phyloP scores from a whole-genome alignment of 2,329 filamentous ascomycete genomes.

The Teratosphaeria destructans region DNA sequence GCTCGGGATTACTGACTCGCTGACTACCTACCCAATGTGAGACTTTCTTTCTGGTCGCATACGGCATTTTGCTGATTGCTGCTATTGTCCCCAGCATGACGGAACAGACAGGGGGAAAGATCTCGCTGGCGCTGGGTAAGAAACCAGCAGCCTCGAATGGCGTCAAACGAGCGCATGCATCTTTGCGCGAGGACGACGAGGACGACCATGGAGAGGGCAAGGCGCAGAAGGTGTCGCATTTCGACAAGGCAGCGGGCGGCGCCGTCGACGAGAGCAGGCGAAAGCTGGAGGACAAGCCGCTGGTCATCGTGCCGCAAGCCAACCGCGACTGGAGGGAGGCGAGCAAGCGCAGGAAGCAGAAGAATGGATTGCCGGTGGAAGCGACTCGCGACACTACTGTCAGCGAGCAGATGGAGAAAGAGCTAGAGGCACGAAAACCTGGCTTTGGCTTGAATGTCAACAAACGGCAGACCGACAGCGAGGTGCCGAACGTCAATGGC shows the following conservation, averaged over 20 bases:
- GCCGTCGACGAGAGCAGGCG: slow-evolving; percentile 34
- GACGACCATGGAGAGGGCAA: slow-evolving; percentile 45
- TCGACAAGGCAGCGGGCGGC: slow-evolving; percentile 42
- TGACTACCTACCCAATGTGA: too few species aligned
- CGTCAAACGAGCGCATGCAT: slow-evolving; percentile 32
- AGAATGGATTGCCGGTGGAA: slow-evolving; percentile 44
- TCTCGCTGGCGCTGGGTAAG: slow-evolving; percentile 21
- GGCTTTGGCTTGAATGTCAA: slow-evolving; percentile 45
- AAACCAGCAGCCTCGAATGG: slow-evolving; percentile 23
- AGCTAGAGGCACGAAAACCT: slow-evolving; percentile 33
- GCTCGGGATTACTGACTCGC: background rate
- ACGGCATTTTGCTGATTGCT: background rate
- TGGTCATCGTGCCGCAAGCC: slow-evolving; percentile 48
- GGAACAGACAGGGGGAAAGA: slow-evolving; percentile 10
- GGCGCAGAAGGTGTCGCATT: slow-evolving; percentile 43
- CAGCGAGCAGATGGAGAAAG: slow-evolving; percentile 16
- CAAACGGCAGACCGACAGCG: slow-evolving; percentile 20
- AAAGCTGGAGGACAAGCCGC: slow-evolving; percentile 29
- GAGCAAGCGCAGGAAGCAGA: slow-evolving; percentile 34
- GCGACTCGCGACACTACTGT: slow-evolving; percentile 19
- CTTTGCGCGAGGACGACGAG: slow-evolving; percentile 28
- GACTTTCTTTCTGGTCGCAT: background rate
- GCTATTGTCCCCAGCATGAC: background rate
- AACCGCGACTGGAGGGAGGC: slow-evolving; percentile 57
- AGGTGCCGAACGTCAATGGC: slow-evolving; percentile 18